Evolutionary conservation across 2,329 filamentous ascomycete genomes (phyloP), one percentile per base, ranked within the genome.

Genomic region (Diplodia seriata): DNA sequence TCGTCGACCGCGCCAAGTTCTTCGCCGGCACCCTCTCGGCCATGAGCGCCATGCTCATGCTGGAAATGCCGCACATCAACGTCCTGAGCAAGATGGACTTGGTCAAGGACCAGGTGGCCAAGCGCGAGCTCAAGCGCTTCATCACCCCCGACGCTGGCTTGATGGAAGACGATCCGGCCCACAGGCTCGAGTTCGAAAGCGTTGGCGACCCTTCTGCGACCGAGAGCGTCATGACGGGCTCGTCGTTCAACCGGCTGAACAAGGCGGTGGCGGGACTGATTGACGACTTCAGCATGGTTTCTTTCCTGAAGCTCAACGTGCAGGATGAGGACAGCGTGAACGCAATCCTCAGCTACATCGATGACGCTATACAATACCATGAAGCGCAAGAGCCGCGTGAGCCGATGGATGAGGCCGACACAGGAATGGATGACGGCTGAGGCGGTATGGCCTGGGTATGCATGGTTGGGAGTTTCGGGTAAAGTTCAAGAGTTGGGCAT

Each of bases 31-130:
- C 95, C 0, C 84, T 99, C 69, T 95, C 91, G 76, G 95, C 95
- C 71, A 98, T 99, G 95, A 96, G 92, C 75, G 94, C 95, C 71
- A 99, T 99, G 95, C 89, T 99, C 75, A 95, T 98, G 93, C 87
- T 99, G 70, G 95, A 98, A 81, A 89, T 98, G 71, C 95, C 95
- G 4, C 95, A 99, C 77, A 89, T 99, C 76, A 99, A 99, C 78
- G 91, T 99, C 69, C 83, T 99, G 67, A 96, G 91, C 76, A 99
- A 99, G 82, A 98, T 98, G 94, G 95, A 99, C 78, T 86, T 98
- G 70, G 89, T 98, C 72, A 95, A 95, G 78, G 93, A 92, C 49
- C 92, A 95, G 79, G 87, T 98, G 31, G 89, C 90, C 68, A 93
- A 93, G 79, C 91, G 91, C 78, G 93, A 98, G 73, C 78, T 99